phyloP scores from a whole-genome alignment of 225 moss, liverwort and hornwort genomes.

The Polytrichum formosum region DNA sequence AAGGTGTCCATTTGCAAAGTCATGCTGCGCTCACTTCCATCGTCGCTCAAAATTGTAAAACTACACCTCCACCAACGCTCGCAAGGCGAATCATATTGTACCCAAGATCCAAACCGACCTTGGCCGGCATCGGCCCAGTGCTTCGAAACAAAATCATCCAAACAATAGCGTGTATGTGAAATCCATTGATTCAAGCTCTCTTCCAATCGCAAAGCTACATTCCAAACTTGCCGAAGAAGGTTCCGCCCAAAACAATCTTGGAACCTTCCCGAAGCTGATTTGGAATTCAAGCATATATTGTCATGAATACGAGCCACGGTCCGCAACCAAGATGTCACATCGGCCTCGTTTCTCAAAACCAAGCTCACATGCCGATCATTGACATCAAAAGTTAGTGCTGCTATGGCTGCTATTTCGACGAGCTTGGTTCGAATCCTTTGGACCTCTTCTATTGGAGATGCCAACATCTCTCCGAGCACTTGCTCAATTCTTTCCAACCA shows the following conservation, averaged over 20 bases:
- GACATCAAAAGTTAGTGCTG: constrained; percentile 40
- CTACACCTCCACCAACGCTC: constrained; percentile 20
- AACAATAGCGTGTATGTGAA: neutral
- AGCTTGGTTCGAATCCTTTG: constrained; percentile 26
- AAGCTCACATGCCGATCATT: constrained; percentile 4
- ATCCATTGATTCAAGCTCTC: neutral
- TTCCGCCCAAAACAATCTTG: neutral
- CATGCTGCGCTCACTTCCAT: constrained; percentile 3
- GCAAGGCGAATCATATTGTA: neutral
- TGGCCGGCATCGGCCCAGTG: constrained; percentile 24
- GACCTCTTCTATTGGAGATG: constrained; percentile 22
- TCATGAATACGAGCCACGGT: constrained; percentile 17
- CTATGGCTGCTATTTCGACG: constrained; percentile 34
- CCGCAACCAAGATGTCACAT: constrained; percentile 33
- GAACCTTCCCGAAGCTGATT: neutral
- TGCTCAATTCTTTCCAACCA: constrained; percentile 26
- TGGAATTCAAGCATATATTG: constrained; percentile 10
- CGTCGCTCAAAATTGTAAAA: neutral
- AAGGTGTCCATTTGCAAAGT: constrained; percentile 21
- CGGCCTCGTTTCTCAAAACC: neutral
- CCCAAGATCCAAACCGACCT: constrained; percentile 12
- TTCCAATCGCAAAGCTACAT: constrained; percentile 15
- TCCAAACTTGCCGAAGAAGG: constrained; percentile 24
- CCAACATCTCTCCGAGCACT: constrained; percentile 27
- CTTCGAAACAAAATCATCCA: constrained; percentile 11